Percentiles rank a stretch among this genome's conserved stretches.
Evolutionary conservation across 495 filamentous ascomycete species (phyloP).

Genomic region (Usnea hakonensis): DNA sequence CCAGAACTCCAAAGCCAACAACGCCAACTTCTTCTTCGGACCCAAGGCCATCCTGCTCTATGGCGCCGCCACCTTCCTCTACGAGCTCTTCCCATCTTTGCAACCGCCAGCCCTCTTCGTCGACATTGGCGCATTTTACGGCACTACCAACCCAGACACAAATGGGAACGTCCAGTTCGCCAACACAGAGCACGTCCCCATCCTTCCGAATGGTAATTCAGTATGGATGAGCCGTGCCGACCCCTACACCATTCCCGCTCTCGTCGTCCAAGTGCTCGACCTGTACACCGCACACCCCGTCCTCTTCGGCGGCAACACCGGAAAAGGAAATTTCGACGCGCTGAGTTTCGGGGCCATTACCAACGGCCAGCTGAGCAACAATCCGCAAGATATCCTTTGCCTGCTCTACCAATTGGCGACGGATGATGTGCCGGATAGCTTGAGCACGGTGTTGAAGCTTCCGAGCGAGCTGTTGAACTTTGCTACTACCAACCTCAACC

Average conservation of each 20-base stretch:
- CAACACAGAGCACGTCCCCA: constrained; percentile 29
- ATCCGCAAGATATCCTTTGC: constrained; percentile 20
- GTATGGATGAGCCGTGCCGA: constrained; percentile 32
- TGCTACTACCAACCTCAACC: constrained; percentile 17
- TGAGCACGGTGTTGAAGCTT: constrained; percentile 27
- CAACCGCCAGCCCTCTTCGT: constrained; percentile 23
- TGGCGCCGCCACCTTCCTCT: constrained; percentile 35
- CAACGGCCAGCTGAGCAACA: constrained; percentile 24
- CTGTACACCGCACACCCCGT: constrained; percentile 34
- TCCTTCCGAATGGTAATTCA: neutral
- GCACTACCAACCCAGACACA: constrained; percentile 23
- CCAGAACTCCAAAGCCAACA: constrained; percentile 27
- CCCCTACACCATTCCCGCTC: constrained; percentile 29
- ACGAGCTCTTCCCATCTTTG: constrained; percentile 33
- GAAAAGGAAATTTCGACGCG: constrained; percentile 28
- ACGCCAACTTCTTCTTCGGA: constrained; percentile 34
- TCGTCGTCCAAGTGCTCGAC: constrained; percentile 27
- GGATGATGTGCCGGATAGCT: constrained; percentile 24
- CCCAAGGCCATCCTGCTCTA: constrained; percentile 30
- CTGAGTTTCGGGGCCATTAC: constrained; percentile 27
- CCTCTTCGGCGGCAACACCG: constrained; percentile 33
- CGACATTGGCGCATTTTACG: constrained; percentile 34
- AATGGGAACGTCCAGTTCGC: constrained; percentile 29
- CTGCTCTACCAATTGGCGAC: constrained; percentile 33
- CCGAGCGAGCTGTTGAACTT: constrained; percentile 26